phyloP scores from a whole-genome alignment of 306 rosid species.

The Calophaca sinica region DNA sequence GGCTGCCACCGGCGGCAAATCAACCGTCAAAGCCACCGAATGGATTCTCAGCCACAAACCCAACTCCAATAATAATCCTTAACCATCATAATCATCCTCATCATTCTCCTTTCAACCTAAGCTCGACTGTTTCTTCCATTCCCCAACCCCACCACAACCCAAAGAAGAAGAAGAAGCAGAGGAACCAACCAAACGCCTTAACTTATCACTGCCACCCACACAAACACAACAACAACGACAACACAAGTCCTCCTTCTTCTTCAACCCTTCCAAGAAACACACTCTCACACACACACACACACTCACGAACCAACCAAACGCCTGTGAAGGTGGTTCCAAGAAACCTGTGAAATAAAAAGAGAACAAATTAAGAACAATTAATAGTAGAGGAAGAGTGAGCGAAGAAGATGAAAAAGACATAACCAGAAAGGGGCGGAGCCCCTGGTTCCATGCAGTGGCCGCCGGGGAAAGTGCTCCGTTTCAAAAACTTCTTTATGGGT shows the following conservation, averaged over 20 bases:
- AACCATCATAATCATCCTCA: slow-evolving; percentile 19
- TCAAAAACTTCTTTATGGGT: no score
- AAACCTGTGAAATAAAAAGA: no score
- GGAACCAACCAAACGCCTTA: slow-evolving; percentile 52
- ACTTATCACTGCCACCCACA: not conserved
- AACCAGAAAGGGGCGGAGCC: no score
- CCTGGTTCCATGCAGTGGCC: no score
- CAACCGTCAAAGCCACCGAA: slow-evolving; percentile 83
- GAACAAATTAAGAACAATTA: no score
- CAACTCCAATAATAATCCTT: not conserved
- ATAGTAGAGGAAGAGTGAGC: no score
- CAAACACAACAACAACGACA: slow-evolving; percentile 18
- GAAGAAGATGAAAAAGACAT: no score
- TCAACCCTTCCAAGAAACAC: slow-evolving; percentile 33
- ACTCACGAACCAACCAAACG: slow-evolving; percentile 62
- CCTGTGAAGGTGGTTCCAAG: no score
- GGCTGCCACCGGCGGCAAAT: slow-evolving; percentile 81
- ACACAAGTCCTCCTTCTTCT: slow-evolving; percentile 39
- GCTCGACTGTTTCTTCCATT: slow-evolving; percentile 76
- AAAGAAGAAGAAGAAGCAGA: slow-evolving; percentile 18
- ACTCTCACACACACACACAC: not conserved
- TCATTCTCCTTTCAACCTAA: slow-evolving; percentile 63
- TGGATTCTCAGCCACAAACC: slow-evolving; percentile 78
- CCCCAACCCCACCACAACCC: slow-evolving; percentile 50
- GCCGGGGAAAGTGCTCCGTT: no score